Percentiles rank a stretch among this genome's conserved stretches.
Conservation (phyloP, 73 alveolate species). For the Paramecium octaurelia region DNA sequence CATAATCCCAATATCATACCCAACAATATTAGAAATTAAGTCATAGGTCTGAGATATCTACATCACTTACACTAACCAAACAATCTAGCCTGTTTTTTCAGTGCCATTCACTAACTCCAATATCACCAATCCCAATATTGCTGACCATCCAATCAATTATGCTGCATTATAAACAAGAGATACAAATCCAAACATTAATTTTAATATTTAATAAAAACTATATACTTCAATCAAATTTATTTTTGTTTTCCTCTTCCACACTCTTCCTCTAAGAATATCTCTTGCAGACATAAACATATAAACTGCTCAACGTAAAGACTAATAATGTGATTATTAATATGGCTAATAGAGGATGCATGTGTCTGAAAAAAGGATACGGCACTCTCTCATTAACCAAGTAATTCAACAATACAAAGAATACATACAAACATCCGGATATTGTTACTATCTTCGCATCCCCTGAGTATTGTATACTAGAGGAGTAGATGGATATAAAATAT, state of each 20-base stretch:
- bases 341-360: not conserved
- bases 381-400: not conserved
- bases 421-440: not conserved
- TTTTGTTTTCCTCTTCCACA: not conserved
- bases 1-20: not conserved
- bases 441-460: not conserved
- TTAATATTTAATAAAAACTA: not conserved
- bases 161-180: not conserved
- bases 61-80: not conserved
- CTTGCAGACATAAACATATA: not conserved
- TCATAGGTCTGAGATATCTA: not conserved
- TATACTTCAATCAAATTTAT: not conserved
- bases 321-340: not conserved
- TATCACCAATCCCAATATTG: not conserved
- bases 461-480: not conserved
- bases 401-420: not conserved
- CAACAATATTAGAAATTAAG: not conserved
- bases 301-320: not conserved
- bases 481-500: not conserved
- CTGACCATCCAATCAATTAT: not conserved
- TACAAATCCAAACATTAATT: not conserved
- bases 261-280: not conserved
- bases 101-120: not conserved
- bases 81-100: not conserved
- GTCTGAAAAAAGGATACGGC: not conserved